phyloP scores from a whole-genome alignment of 768 basidiomycete genomes.

The Boletus rufocinnamomeus region DNA sequence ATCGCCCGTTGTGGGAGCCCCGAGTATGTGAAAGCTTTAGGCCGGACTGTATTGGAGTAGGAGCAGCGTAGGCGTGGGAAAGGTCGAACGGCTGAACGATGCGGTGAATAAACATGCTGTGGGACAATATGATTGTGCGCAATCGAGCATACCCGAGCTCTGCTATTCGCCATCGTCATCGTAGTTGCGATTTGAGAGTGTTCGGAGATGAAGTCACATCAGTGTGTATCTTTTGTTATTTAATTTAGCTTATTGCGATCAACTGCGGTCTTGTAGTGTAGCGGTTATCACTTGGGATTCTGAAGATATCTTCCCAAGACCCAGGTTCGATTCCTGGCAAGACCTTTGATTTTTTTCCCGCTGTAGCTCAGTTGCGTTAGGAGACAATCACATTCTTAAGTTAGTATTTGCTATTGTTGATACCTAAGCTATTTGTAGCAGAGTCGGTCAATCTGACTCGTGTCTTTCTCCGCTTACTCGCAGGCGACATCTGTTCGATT shows the following conservation, averaged over 20 bases:
- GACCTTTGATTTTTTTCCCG: conserved; percentile 9
- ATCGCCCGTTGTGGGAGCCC: background rate
- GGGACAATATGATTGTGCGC: too few relatives aligned
- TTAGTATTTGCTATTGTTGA: background rate
- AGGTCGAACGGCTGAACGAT: too few relatives aligned
- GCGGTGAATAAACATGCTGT: too few relatives aligned
- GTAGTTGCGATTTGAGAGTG: too few relatives aligned
- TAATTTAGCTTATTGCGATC: fast-evolving
- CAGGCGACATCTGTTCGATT: conserved; percentile 18
- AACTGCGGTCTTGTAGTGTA: conserved; percentile 27
- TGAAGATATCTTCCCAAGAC: conserved; percentile 27
- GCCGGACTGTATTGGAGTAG: too few relatives aligned
- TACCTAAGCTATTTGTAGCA: background rate
- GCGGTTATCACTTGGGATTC: conserved; percentile 35
- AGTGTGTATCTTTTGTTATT: background rate
- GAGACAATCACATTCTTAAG: too few relatives aligned
- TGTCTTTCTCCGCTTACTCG: conserved; percentile 15
- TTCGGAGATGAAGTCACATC: too few relatives aligned
- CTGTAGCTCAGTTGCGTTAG: too few relatives aligned
- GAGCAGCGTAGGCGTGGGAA: too few relatives aligned
- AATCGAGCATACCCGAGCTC: too few relatives aligned
- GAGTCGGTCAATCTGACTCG: background rate
- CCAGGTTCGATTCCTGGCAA: conserved; percentile 32
- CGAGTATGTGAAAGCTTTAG: background rate
- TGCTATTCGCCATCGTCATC: too few relatives aligned